Evolutionary conservation across 2,329 filamentous ascomycete species (phyloP), one percentile per base, ranked within the genome.

Genomic region (Phialocephala subalpina): DNA sequence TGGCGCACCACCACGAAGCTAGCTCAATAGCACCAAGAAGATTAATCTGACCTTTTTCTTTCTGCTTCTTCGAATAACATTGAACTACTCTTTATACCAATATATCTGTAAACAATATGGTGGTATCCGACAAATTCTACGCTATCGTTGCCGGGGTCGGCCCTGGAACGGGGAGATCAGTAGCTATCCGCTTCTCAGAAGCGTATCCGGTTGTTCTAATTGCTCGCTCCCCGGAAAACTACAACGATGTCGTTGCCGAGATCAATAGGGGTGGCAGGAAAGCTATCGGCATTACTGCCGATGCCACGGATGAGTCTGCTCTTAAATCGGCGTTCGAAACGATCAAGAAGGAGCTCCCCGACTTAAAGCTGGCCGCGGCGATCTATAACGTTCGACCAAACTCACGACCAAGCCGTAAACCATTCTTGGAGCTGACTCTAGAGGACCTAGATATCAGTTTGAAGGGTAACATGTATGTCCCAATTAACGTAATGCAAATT

Each of bases 141-240:
- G 87, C 90, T 47, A 80, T 93, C 66, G 79, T 93, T 67, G 89
- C 89, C 12, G 91, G 91, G 62, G 90, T 87, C 56, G 91, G 91
- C 18, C 80, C 88, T 6, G 90, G 91, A 65, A 92, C 86, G 47
- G 80, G 80, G 77, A 69, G 79, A 40, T 76, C 83, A 1, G 74
- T 79, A 9, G 87, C 87, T n/a, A 78, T 84, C 62, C 82, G 81
- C 60, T 90, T 90, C 74, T 83, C 87, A 47, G 79, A 87, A 67
- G 73, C 83, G 5, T 94, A 94, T 74, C 86, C 90, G 0, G 89
- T 93, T 3, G 89, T 92, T 1, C 82, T 94, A 1, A 84, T 94
- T 25, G 87, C 91, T 12, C 89, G 92, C 59, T 86, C 81, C 12
- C 82, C 87, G 0, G 83, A 87, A 55, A 91, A 83, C 77, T 92